A percentile compares a stretch with the other conserved stretches of the same genome.
Conservation (phyloP, 2,329 filamentous ascomycete species). For the Hortaea sp. region DNA sequence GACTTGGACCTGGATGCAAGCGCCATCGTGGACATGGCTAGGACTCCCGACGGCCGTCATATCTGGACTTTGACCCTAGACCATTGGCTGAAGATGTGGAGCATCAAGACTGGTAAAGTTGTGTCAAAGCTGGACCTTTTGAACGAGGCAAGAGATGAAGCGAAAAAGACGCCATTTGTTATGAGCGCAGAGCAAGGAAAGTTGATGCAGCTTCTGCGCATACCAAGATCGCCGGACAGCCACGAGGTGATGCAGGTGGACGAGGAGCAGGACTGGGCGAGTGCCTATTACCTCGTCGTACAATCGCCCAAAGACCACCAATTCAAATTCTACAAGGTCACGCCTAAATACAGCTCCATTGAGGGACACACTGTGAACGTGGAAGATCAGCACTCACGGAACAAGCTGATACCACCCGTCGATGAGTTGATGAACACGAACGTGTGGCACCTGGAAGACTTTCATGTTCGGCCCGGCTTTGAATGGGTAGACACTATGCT, state of each 20-base stretch:
- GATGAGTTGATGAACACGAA: slow-evolving; percentile 41
- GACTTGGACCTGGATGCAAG: slow-evolving; percentile 57
- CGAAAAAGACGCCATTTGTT: slow-evolving; percentile 50
- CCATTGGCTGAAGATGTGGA: slow-evolving; percentile 83
- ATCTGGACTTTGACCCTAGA: slow-evolving; percentile 80
- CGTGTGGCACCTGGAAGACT: slow-evolving; percentile 43
- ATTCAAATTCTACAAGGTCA: slow-evolving; percentile 90
- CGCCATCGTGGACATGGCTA: slow-evolving; percentile 51
- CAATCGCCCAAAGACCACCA: slow-evolving; percentile 83
- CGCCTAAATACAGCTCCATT: slow-evolving; percentile 1
- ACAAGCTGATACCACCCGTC: slow-evolving; percentile 53
- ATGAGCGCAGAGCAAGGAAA: slow-evolving; percentile 72
- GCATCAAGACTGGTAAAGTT: slow-evolving; percentile 68
- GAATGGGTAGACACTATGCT: slow-evolving; percentile 32
- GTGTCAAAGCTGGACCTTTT: slow-evolving; percentile 70
- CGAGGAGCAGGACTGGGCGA: slow-evolving; percentile 8
- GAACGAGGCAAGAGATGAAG: slow-evolving; percentile 40
- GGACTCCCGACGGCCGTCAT: slow-evolving; percentile 40
- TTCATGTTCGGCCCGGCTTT: slow-evolving; percentile 30
- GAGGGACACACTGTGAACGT: slow-evolving; percentile 10
- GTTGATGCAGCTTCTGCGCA: slow-evolving; percentile 62
- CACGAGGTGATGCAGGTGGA: slow-evolving; percentile 11
- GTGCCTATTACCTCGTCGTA: slow-evolving; percentile 57
- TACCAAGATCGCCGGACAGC: slow-evolving; percentile 46
- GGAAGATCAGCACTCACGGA: slow-evolving; percentile 44